Conservation (phyloP, 169 alveolate genomes). For the Eimeria maxima region DNA sequence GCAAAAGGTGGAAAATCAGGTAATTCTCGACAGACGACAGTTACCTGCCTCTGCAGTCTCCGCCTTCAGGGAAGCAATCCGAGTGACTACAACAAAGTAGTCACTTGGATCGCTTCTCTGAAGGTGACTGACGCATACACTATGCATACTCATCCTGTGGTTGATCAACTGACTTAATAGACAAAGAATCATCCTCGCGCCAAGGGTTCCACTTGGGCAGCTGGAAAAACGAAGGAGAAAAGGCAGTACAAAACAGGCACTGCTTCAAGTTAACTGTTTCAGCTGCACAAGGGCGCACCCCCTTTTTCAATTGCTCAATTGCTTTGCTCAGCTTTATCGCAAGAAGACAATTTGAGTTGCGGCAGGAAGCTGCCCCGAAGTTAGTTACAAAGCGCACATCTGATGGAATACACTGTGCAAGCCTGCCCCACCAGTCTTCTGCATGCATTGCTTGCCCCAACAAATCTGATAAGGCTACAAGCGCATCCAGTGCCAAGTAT, state of each 20-base stretch:
- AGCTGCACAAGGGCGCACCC: neutral
- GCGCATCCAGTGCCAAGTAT: neutral
- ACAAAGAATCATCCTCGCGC: neutral
- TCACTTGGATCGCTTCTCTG: neutral
- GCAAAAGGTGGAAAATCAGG: neutral
- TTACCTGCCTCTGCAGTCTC: neutral
- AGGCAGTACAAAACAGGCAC: neutral
- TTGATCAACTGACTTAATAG: neutral
- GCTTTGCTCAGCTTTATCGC: neutral
- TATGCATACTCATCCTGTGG: neutral
- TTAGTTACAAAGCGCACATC: neutral
- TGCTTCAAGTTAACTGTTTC: neutral
- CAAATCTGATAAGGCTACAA: neutral
- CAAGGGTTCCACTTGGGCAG: neutral
- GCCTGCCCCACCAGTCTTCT: neutral
- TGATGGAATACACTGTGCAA: neutral
- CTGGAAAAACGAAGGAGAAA: neutral
- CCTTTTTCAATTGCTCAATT: neutral
- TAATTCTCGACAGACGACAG: neutral
- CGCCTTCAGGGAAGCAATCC: neutral
- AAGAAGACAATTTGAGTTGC: neutral
- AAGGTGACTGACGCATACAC: neutral
- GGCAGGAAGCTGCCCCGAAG: neutral
- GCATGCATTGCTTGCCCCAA: neutral
- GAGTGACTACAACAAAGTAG: neutral